These are phyloP conservation scores for Remersonia thermophila DNA, from an alignment of 2,329 filamentous ascomycete species.

Conservation along the genomic window DNA sequence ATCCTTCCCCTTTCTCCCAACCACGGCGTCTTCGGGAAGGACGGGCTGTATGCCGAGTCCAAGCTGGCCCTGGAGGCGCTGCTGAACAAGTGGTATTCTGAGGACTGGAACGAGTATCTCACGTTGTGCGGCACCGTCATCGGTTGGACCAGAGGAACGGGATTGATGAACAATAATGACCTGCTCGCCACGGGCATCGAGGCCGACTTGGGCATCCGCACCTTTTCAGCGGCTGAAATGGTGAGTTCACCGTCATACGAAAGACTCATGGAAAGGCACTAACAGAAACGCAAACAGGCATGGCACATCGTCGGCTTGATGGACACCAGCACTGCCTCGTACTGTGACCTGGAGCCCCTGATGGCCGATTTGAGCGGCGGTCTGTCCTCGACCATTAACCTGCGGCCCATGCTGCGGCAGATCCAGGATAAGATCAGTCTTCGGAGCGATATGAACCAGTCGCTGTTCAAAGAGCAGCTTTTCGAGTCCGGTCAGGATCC, in stretches of 20 bases:
- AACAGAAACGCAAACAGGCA: slow-evolving; percentile 41
- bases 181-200: slow-evolving; percentile 95
- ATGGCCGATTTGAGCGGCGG: slow-evolving; percentile 97
- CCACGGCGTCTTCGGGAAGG: slow-evolving; percentile 95
- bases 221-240: slow-evolving; percentile 97
- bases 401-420: slow-evolving; percentile 87
- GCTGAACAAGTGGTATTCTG: slow-evolving; percentile 97
- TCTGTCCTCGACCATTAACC: slow-evolving; percentile 89
- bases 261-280: too few species aligned
- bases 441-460: slow-evolving; percentile 83
- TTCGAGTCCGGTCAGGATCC: slow-evolving; percentile 97
- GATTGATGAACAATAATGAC: slow-evolving; percentile 96
- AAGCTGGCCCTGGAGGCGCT: slow-evolving; percentile 94
- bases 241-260: too few species aligned
- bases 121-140: slow-evolving; percentile 98
- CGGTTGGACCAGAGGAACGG: slow-evolving; percentile 96
- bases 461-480: slow-evolving; percentile 88
- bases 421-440: slow-evolving; percentile 91
- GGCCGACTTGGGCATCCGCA: slow-evolving; percentile 78
- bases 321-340: slow-evolving; percentile 83
- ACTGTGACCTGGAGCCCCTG: slow-evolving; percentile 90
- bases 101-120: slow-evolving; percentile 94
- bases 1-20: slow-evolving; percentile 93
- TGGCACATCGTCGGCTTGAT: slow-evolving; percentile 96
- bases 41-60: slow-evolving; percentile 95